These are phyloP conservation scores for Diplogelasinospora grovesii DNA, from an alignment of 495 filamentous ascomycete genomes.

Conservation along the genomic window DNA sequence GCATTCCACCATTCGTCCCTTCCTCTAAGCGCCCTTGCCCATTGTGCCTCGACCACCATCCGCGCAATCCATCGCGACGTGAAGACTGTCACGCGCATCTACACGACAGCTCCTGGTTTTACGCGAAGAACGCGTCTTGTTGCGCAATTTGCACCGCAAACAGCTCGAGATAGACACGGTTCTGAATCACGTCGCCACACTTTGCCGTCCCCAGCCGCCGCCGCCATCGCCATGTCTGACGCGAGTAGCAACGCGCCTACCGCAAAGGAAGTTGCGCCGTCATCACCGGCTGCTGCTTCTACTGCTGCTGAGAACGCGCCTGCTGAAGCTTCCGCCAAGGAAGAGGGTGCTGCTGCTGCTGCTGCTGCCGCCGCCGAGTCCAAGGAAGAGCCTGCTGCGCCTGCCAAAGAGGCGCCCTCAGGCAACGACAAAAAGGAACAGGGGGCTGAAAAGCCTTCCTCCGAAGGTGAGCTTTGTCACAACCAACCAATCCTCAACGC, in stretches of 20 bases:
- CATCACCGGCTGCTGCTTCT: constrained; percentile 1
- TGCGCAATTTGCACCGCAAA: constrained; percentile 15
- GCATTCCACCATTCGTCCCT: constrained; percentile 19
- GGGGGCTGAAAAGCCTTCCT: constrained; percentile 15
- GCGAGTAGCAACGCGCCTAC: constrained; percentile 6
- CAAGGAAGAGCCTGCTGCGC: constrained; percentile 13
- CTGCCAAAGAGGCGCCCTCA: constrained; percentile 14
- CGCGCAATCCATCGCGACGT: constrained; percentile 18
- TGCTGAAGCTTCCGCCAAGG: constrained; percentile 3
- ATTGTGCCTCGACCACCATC: constrained; percentile 16
- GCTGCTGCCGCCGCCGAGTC: constrained; percentile 14
- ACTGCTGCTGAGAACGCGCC: constrained; percentile 14
- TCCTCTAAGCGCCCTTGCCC: constrained; percentile 19
- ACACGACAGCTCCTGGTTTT: constrained; percentile 4
- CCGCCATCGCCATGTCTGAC: constrained; percentile 11
- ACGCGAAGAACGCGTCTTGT: constrained; percentile 27
- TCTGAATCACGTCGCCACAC: constrained; percentile 23
- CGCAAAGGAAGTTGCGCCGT: constrained; percentile 1
- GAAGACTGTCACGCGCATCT: constrained; percentile 9
- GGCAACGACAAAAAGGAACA: constrained; percentile 3
- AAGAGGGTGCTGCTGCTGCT: constrained; percentile 11
- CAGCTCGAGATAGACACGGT: constrained; percentile 8
- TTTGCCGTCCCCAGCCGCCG: constrained; percentile 9
- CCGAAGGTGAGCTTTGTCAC: constrained; percentile 9
- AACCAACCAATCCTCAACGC: too few species aligned